Base-by-base conservation (phyloP, 805 yeast genomes). In the Starmerella sp. region DNA sequence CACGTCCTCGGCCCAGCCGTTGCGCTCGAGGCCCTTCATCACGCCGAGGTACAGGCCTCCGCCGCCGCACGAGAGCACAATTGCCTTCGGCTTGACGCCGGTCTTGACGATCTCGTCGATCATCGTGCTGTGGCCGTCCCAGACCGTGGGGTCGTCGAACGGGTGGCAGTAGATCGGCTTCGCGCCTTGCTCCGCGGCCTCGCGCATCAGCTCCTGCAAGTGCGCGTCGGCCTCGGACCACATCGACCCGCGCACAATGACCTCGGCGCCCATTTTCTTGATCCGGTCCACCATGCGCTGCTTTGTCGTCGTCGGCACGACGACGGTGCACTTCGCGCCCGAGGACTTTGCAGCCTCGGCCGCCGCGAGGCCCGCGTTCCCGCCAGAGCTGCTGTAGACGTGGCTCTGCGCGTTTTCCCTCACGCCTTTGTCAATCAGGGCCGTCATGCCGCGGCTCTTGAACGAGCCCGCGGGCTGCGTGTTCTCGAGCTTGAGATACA, bases 331-430 rank as follows among this genome's bases (percentile, higher is more conserved):
- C 1, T 63, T 65, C 8, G 54, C 43, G 2, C 82, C 83, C 65
- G 84, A 71, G 52, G 79, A 77, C 54, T 78, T 79, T 3, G 96
- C 95, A 15, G 95, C 85, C 66, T 71, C 86, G 0, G 97, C 97
- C 15, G 89, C 96, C 58, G 97, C 97, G 64, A 89, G 91, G 2
- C 97, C 97, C 59, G 95, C 97, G 68, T 91, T 91, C 39, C 97
- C 97, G 4, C 96, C 97, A 17, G 96, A 87, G 51, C 60, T 50
- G 11, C 62, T 55, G 63, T 95, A 88, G 0, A 95, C 95, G 69
- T 86, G 84, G 60, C 89, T 63, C 49, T 65, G 66, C 2, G 60
- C 58, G 28, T 47, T 31, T 4, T 53, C 55, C 50, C 41, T 48
- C 88, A 91, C 45, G 73, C 71, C 32, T 4, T 38, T 14, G 29